A percentile compares a stretch with the other conserved stretches of the same genome.
phyloP scores from a whole-genome alignment of 2,329 filamentous ascomycete genomes.

The Pseudogymnoascus sp. region DNA sequence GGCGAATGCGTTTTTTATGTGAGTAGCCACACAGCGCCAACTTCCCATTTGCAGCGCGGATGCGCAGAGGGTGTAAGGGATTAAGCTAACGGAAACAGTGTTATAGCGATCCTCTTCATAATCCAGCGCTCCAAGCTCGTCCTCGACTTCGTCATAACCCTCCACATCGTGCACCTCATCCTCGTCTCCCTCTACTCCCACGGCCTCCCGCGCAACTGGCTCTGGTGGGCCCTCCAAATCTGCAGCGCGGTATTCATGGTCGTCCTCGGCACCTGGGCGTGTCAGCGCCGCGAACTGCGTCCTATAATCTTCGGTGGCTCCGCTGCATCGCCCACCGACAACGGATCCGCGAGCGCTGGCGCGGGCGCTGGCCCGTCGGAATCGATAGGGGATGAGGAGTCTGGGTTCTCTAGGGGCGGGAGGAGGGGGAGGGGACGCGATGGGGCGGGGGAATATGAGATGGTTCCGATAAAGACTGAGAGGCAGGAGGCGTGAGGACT shows the following conservation, averaged over 20 bases:
- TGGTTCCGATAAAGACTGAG: slow-evolving; percentile 44
- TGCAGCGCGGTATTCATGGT: slow-evolving; percentile 55
- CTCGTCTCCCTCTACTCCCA: slow-evolving; percentile 71
- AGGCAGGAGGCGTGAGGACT: slow-evolving; percentile 17
- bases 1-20: slow-evolving; percentile 56
- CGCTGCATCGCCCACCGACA: slow-evolving; percentile 11
- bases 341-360: slow-evolving; percentile 18
- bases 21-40: no score
- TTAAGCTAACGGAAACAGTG: slow-evolving; percentile 40
- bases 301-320: slow-evolving; percentile 78
- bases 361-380: slow-evolving; percentile 15
- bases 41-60: no score
- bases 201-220: slow-evolving; percentile 63
- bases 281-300: slow-evolving; percentile 78
- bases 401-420: slow-evolving; percentile 41
- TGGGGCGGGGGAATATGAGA: slow-evolving; percentile 55
- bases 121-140: slow-evolving; percentile 88
- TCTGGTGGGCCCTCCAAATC: slow-evolving; percentile 75
- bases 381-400: slow-evolving; percentile 35
- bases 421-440: slow-evolving; percentile 43
- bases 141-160: slow-evolving; percentile 84
- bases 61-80: not conserved
- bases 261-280: slow-evolving; percentile 76
- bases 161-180: slow-evolving; percentile 75
- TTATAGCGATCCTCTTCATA: slow-evolving; percentile 72